Evolutionary conservation across 73 alveolate species (phyloP), one percentile per base, ranked within the genome.

Genomic region (Paramecium sonneborni): DNA sequence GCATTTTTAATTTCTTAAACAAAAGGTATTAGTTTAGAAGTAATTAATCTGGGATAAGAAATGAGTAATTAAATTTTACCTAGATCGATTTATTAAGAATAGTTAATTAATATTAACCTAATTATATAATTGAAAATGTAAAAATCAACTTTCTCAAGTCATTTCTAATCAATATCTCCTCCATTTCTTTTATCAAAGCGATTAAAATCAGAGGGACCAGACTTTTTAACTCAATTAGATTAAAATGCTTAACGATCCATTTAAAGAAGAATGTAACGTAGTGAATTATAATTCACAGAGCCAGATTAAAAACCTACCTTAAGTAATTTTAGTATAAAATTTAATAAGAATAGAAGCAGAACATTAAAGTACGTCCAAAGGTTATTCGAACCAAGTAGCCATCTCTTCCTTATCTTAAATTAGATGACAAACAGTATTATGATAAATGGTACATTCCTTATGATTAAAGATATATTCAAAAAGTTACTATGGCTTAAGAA

Each of bases 361-460:
- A 62, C 84, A 62, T 62, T 62, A 62, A 62, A 62, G 84, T 32
- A 24, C 23, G 46, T 1, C 84, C 84, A 2, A 62, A 30, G 15
- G 62, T 72, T 35, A 72, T 72, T 14, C 38, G 86, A 79, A 79
- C 90, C n/a, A 79, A 79, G 74, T 23, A 79, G 43, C 90, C 90
- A 23, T 79, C 90, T 39, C 72, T 79, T 11, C 90, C 90, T 21
- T 79, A 79, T 79, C 41, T 79, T 30, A 23, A 38, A 44, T 79
- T 24, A 41, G 74, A 72, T 72, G 57, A 72, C 12, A 32, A 79
- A 9, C 18, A 38, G 30, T 79, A 20, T 79, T 79, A 79, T 79
- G 90, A 79, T 79, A 79, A 43, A 79, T 79, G 90, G 90, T 79
- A 79, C 30, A 79, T 79, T 6, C 90, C 90, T 24, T 79, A 79